Percentiles rank a stretch among this genome's conserved stretches.
Conservation (phyloP, 116 monocot genomes). For the Papilionanthe hybrid region DNA sequence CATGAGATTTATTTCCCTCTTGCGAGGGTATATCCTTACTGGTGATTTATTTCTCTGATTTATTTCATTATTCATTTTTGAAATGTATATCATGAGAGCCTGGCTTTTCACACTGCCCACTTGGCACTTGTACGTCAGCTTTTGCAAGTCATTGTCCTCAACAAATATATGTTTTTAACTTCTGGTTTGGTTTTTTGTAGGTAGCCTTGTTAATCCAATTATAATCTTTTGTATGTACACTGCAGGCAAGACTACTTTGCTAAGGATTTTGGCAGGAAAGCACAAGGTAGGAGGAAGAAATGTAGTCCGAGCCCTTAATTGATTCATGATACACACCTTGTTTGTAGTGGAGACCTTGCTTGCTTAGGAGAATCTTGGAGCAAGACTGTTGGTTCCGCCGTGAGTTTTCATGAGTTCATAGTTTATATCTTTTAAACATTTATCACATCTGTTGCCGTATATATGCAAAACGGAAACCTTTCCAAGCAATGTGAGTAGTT, state of each 20-base stretch:
- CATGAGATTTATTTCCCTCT: no score
- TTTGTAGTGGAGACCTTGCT: constrained; percentile 81
- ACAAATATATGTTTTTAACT: not conserved
- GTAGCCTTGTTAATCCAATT: not conserved
- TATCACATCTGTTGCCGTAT: no score
- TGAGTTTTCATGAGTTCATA: constrained; percentile 29
- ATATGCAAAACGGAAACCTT: no score
- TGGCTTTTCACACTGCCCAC: not conserved
- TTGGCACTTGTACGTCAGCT: not conserved
- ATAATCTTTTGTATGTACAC: not conserved
- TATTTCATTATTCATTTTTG: not conserved
- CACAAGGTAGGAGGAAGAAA: constrained; percentile 98
- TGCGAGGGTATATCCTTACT: no score
- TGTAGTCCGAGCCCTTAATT: constrained; percentile 68
- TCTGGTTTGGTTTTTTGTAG: not conserved
- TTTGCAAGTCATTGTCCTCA: not conserved
- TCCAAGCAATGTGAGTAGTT: no score
- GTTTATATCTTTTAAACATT: not conserved
- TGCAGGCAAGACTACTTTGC: constrained; percentile 88
- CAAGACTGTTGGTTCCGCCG: constrained; percentile 72
- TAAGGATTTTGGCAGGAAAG: constrained; percentile 92
- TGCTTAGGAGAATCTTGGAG: constrained; percentile 94
- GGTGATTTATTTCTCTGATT: no score
- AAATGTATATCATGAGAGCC: not conserved
- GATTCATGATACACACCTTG: constrained; percentile 88